Conservation (phyloP, 192 early-diverging fungal genomes). For the Helicostylum pulchrum region DNA sequence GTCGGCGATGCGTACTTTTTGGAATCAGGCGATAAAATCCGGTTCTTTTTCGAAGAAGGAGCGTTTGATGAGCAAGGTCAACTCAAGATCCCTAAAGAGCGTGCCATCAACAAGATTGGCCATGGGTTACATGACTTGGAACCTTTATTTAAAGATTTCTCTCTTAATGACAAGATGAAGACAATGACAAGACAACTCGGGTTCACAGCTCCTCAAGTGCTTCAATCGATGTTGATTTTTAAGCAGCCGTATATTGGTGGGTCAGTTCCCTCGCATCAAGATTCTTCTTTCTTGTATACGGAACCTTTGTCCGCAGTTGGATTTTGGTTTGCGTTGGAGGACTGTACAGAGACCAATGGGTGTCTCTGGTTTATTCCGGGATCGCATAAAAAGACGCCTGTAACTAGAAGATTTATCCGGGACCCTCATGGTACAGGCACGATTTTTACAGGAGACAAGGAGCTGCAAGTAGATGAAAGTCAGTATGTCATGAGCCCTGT, state of each 20-base stretch:
- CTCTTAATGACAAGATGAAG: slow-evolving; percentile 50
- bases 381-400: slow-evolving; percentile 71
- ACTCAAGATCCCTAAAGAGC: slow-evolving; percentile 56
- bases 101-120: slow-evolving; percentile 88
- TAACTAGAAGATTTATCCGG: slow-evolving; percentile 62
- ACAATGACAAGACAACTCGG: slow-evolving; percentile 58
- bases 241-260: slow-evolving; percentile 66
- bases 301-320: slow-evolving; percentile 79
- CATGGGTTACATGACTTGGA: slow-evolving; percentile 88
- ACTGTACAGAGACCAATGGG: slow-evolving; percentile 84
- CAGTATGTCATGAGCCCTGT: slow-evolving; percentile 58
- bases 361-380: slow-evolving; percentile 84
- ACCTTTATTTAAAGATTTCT: slow-evolving; percentile 67
- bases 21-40: slow-evolving; percentile 73
- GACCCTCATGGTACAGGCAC: slow-evolving; percentile 54
- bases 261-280: slow-evolving; percentile 83
- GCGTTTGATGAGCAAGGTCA: slow-evolving; percentile 68
- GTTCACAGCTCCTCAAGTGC: slow-evolving; percentile 65
- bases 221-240: slow-evolving; percentile 93
- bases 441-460: slow-evolving; percentile 51
- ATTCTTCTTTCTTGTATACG: slow-evolving; percentile 91
- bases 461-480: slow-evolving; percentile 38
- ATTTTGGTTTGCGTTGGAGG: slow-evolving; percentile 91
- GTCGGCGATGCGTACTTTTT: slow-evolving; percentile 90
- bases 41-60: slow-evolving; percentile 87